Conservation (phyloP, 1,139 yeast genomes). For the Saccharomyces hybrid region DNA sequence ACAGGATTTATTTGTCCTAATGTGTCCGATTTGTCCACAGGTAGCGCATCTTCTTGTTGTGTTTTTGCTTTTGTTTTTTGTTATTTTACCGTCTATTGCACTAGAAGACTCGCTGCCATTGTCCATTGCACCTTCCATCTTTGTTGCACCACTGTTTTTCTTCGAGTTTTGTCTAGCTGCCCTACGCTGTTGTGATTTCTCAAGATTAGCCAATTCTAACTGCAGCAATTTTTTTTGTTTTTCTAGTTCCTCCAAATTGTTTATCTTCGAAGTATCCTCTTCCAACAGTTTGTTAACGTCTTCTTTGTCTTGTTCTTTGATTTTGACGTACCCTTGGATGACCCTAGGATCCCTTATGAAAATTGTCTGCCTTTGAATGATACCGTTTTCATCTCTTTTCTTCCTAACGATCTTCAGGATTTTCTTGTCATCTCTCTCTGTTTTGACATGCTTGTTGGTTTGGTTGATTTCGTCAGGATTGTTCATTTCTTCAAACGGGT, state of each 20-base stretch:
- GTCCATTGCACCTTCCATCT: slow-evolving; percentile 10
- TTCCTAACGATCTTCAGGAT: slow-evolving; percentile 72
- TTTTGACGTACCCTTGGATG: slow-evolving; percentile 74
- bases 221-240: slow-evolving; percentile 70
- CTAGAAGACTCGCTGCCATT: slow-evolving; percentile 31
- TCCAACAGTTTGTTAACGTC: slow-evolving; percentile 31
- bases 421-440: slow-evolving; percentile 33
- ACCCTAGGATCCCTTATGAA: slow-evolving; percentile 76
- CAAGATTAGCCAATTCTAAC: slow-evolving; percentile 76
- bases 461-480: slow-evolving; percentile 32
- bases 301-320: slow-evolving; percentile 68
- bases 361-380: slow-evolving; percentile 74
- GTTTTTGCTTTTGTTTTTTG: slow-evolving; percentile 38
- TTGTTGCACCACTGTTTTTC: slow-evolving; percentile 19
- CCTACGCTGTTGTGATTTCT: slow-evolving; percentile 63
- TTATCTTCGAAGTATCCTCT: slow-evolving; percentile 61
- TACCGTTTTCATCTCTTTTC: slow-evolving; percentile 77
- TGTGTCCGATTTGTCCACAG: slow-evolving; percentile 94
- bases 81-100: not conserved
- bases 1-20: slow-evolving; percentile 77
- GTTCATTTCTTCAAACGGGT: slow-evolving; percentile 38
- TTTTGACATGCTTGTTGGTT: slow-evolving; percentile 29
- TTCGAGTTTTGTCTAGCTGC: slow-evolving; percentile 57
- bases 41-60: slow-evolving; percentile 84
- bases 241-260: slow-evolving; percentile 81